phyloP scores from a whole-genome alignment of 441 rosid species.

The Codiaeum variegatum region DNA sequence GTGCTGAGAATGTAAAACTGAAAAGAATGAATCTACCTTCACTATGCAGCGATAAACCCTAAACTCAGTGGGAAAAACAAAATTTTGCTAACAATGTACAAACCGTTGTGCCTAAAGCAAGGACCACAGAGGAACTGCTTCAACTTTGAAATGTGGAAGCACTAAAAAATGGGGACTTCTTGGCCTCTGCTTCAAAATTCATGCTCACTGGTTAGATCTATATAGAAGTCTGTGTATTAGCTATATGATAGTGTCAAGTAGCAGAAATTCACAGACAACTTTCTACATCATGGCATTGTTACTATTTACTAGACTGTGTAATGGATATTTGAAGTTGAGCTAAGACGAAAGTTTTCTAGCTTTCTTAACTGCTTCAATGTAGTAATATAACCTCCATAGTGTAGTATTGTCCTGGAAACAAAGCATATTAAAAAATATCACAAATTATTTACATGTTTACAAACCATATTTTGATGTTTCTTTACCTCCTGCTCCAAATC shows the following conservation, averaged over 20 bases:
- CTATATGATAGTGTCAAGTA: not conserved
- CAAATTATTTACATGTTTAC: not conserved
- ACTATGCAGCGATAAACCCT: not conserved
- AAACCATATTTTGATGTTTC: not conserved
- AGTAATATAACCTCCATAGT: constrained; percentile 46
- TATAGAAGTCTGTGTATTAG: not conserved
- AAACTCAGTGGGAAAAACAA: not conserved
- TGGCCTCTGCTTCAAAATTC: not conserved
- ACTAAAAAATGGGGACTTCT: not conserved
- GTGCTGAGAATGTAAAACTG: not conserved
- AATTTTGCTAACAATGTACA: not conserved
- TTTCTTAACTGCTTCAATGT: constrained; percentile 37
- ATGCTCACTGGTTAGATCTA: not conserved
- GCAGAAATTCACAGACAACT: not conserved
- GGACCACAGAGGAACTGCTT: not conserved
- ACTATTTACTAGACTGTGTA: not conserved
- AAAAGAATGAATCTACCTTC: not conserved
- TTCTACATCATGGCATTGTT: not conserved
- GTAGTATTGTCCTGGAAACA: constrained; percentile 42
- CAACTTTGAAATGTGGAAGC: not conserved
- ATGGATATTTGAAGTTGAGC: not conserved
- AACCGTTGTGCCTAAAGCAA: not conserved
- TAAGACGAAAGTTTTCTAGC: constrained; percentile 27
- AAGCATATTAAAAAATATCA: not conserved
- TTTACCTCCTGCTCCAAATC: constrained; percentile 49